Evolutionary conservation across 371 early-diverging fungal genomes (phyloP), one percentile per base, ranked within the genome.

Genomic region (Apophysomyces sp.): DNA sequence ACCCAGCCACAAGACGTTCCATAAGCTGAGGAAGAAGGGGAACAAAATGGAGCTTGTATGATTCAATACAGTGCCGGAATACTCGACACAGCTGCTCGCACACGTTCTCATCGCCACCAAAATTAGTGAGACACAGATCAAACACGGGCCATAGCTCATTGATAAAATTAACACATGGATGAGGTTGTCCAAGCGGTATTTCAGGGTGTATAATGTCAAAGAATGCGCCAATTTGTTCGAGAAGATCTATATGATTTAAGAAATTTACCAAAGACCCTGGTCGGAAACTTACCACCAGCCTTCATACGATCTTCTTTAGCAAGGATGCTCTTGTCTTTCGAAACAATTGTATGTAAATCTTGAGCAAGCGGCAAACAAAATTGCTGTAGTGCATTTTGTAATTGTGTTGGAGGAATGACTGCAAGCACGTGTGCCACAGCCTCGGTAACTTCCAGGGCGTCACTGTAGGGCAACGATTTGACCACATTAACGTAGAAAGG

Each of bases 371-470:
- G 97, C 29, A 90, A 61, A 67, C 92, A 90, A 67, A 96, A 96
- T 61, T 83, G 74, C 56, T 92, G 87, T 52, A 98, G 74, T 0
- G 92, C 90, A 39, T 84, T 74, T 6, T 84, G 66, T 5, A 90
- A 67, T 55, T 87, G 79, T 0, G 73, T 73, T 8, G 77, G 69
- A 9, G 94, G 92, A 24, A 95, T 82, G 1, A 86, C 89, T 2
- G 86, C 86, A 30, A 97, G 77, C 7, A 97, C 90, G 58, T 94
- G 90, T 0, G 96, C 91, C 4, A 98, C 86, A 1, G 94, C 98
- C 64, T 91, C 92, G 0, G 95, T 90, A 3, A 98, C 84, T 36
- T 97, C 95, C 11, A 84, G 54, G 4, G 88, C 73, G 62, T 98
- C 98, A 53, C 72, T 68, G 13, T 78, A 84, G n/a, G 84, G 82